Conservation (phyloP, 768 basidiomycete species). For the Agaricus subrufescens region DNA sequence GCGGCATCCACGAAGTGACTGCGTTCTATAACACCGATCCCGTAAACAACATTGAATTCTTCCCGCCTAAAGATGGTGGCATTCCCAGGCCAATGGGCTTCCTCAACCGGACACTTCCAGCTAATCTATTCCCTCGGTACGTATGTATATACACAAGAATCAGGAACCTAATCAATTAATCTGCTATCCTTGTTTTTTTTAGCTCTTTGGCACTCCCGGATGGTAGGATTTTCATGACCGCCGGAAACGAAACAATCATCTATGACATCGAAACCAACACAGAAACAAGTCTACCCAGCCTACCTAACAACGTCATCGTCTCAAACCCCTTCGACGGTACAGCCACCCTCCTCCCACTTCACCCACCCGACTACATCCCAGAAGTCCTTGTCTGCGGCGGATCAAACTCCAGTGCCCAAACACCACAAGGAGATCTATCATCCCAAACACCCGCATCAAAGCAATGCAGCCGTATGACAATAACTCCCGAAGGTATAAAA, state of each 20-base stretch:
- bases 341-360: slow-evolving; percentile 32
- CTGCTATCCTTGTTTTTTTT: background rate
- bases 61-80: slow-evolving; percentile 34
- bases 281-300: slow-evolving; percentile 34
- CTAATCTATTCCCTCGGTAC: slow-evolving; percentile 24
- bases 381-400: slow-evolving; percentile 46
- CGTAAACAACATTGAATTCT: slow-evolving; percentile 39
- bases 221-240: slow-evolving; percentile 35
- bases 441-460: slow-evolving; percentile 38
- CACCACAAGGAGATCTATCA: slow-evolving; percentile 23
- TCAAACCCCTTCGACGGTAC: slow-evolving; percentile 36
- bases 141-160: slow-evolving; percentile 10
- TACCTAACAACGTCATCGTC: slow-evolving; percentile 40
- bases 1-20: slow-evolving; percentile 22
- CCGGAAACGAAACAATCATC: slow-evolving; percentile 37
- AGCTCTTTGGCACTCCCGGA: slow-evolving; percentile 34
- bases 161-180: background rate
- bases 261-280: slow-evolving; percentile 32
- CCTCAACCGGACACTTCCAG: slow-evolving; percentile 23
- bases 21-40: slow-evolving; percentile 66
- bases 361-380: slow-evolving; percentile 34
- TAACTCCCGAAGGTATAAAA: slow-evolving; percentile 36
- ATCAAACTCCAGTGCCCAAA: slow-evolving; percentile 26
- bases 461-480: slow-evolving; percentile 38
- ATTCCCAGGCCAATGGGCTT: slow-evolving; percentile 22